These are phyloP conservation scores for Backusella australiensis DNA, from an alignment of 192 early-diverging fungal species.

Conservation along the genomic window DNA sequence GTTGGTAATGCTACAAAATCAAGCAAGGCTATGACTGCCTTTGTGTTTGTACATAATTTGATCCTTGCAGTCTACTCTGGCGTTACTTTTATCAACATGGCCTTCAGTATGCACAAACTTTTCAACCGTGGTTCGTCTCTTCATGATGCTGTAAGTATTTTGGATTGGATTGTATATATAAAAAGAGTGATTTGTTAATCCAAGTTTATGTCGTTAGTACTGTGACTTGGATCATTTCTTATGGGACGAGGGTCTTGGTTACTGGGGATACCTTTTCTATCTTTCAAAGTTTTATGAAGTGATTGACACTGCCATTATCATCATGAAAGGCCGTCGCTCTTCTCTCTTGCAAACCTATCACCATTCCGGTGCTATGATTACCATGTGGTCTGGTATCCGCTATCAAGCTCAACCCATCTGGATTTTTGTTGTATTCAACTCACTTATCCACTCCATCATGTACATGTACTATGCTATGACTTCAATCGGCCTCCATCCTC, in stretches of 20 bases:
- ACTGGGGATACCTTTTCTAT: slow-evolving; percentile 87
- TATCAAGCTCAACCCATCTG: slow-evolving; percentile 73
- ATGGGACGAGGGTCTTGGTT: slow-evolving; percentile 71
- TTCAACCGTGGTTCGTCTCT: slow-evolving; percentile 46
- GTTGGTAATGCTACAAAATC: slow-evolving; percentile 31
- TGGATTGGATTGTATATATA: not conserved
- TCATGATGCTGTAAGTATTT: slow-evolving; percentile 56
- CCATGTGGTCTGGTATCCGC: slow-evolving; percentile 74
- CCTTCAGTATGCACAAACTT: slow-evolving; percentile 51
- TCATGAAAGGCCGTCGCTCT: slow-evolving; percentile 73
- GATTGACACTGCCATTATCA: slow-evolving; percentile 84
- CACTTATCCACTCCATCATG: slow-evolving; percentile 87
- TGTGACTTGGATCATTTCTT: slow-evolving; percentile 64
- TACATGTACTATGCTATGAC: slow-evolving; percentile 82
- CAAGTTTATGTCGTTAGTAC: slow-evolving; percentile 36
- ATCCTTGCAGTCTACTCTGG: slow-evolving; percentile 68
- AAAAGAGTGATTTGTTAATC: not conserved
- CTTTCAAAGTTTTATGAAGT: slow-evolving; percentile 89
- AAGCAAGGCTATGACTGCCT: slow-evolving; percentile 58
- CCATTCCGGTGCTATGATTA: slow-evolving; percentile 81
- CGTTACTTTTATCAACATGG: slow-evolving; percentile 66
- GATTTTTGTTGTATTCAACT: slow-evolving; percentile 83
- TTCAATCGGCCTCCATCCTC: slow-evolving; percentile 69
- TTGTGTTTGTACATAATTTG: slow-evolving; percentile 79
- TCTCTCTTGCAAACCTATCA: slow-evolving; percentile 85